Conservation (phyloP, 2,329 filamentous ascomycete species). For the Monilinia aucupariae region DNA sequence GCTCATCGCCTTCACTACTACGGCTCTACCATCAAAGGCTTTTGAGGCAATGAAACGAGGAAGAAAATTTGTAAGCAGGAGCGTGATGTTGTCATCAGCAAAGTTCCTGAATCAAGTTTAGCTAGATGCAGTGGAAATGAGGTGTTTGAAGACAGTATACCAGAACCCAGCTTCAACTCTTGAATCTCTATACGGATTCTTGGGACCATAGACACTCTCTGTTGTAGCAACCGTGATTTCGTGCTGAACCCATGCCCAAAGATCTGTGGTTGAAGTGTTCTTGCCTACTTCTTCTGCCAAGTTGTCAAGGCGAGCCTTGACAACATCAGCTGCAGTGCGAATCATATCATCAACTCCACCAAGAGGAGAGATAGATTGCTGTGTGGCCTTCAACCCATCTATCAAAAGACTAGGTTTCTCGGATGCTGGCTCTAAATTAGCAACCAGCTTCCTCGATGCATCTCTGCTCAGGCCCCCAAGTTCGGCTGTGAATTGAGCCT, state of each 20-base stretch:
- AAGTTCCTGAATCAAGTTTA: background rate
- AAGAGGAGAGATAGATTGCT: background rate
- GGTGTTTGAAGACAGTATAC: background rate
- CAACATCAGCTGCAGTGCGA: background rate
- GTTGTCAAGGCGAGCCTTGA: background rate
- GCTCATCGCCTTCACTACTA: slow-evolving; percentile 1
- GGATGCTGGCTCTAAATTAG: background rate
- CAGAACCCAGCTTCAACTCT: slow-evolving; percentile 7
- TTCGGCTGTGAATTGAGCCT: background rate
- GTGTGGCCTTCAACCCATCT: background rate
- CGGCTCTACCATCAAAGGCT: background rate
- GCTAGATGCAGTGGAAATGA: background rate
- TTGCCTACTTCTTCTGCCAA: background rate
- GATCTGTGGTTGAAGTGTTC: background rate
- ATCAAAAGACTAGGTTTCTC: background rate
- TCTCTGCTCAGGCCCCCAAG: background rate
- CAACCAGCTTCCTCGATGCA: background rate
- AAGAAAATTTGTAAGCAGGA: slow-evolving; percentile 6
- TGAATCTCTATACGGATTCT: slow-evolving; percentile 2
- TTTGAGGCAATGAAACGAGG: background rate
- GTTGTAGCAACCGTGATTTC: slow-evolving; percentile 9
- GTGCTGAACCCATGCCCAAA: slow-evolving; percentile 11
- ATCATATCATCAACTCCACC: slow-evolving; percentile 7
- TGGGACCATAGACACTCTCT: slow-evolving; percentile 1
- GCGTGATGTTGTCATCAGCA: slow-evolving; percentile 5